These are phyloP conservation scores for Cladosporium sphaerospermum DNA, from an alignment of 2,329 filamentous ascomycete genomes.

Conservation along the genomic window DNA sequence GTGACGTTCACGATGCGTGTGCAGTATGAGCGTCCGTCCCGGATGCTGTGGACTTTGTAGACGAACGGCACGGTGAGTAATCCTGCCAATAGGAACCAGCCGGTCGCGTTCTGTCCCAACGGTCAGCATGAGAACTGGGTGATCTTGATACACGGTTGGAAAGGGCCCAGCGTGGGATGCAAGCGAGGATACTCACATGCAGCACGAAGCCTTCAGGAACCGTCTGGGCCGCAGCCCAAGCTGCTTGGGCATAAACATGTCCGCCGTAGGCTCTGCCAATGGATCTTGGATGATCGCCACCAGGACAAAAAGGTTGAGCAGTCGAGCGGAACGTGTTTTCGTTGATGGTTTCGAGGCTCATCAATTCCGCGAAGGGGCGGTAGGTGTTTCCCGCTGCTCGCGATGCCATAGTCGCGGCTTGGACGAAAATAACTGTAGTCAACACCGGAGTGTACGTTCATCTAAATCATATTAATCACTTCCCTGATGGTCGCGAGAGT, in stretches of 20 bases:
- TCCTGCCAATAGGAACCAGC: constrained; percentile 47
- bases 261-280: constrained; percentile 46
- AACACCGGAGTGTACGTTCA: too few relatives aligned
- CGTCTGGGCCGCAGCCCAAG: constrained; percentile 51
- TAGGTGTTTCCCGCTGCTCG: constrained; percentile 25
- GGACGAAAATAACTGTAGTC: too few relatives aligned
- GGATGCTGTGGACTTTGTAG: constrained; percentile 45
- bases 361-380: constrained; percentile 36
- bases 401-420: not conserved
- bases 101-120: constrained; percentile 42
- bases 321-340: constrained; percentile 35
- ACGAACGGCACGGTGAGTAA: constrained; percentile 43
- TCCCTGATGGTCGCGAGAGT: too few relatives aligned
- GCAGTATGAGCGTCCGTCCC: constrained; percentile 48
- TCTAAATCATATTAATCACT: too few relatives aligned
- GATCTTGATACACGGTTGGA: not conserved
- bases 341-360: constrained; percentile 37
- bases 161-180: not conserved
- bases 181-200: constrained; percentile 36
- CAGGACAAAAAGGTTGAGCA: constrained; percentile 39
- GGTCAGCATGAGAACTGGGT: not conserved
- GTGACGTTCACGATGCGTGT: constrained; percentile 48
- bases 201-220: constrained; percentile 45
- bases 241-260: constrained; percentile 53
- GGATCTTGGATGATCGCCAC: constrained; percentile 21